Evolutionary conservation across 2,329 filamentous ascomycete species (phyloP).

Genomic region (Colletotrichum endophyticum): DNA sequence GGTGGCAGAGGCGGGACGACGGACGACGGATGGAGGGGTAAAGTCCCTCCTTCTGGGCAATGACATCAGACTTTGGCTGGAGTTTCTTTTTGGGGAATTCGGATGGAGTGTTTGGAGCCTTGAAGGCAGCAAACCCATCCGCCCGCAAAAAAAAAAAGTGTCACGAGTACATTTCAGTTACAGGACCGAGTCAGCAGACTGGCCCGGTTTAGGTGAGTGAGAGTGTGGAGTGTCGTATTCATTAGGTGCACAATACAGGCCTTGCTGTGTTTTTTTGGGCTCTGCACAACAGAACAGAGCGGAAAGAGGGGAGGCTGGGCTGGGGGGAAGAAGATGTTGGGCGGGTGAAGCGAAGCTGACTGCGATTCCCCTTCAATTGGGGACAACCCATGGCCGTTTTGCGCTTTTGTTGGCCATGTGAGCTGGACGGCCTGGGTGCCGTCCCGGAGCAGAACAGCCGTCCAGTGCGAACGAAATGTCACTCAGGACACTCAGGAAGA

Average conservation of each 20-base stretch:
- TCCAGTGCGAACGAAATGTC: neutral
- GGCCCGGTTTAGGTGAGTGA: neutral
- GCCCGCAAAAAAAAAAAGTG: neutral
- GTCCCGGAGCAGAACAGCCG: neutral
- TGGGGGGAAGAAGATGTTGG: neutral
- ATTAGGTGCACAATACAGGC: constrained; percentile 1
- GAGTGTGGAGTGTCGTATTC: constrained; percentile 13
- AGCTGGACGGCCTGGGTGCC: neutral
- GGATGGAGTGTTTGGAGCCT: neutral
- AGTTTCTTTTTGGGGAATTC: neutral
- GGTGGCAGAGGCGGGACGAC: neutral
- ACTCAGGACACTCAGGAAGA: neutral
- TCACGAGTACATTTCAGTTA: constrained; percentile 16
- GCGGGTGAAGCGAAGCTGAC: neutral
- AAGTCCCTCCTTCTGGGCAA: neutral
- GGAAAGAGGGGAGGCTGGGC: neutral
- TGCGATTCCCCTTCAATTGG: neutral
- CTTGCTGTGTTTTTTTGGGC: neutral
- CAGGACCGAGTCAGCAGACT: constrained; percentile 15
- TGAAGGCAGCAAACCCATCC: neutral
- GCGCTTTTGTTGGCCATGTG: neutral
- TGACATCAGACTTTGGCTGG: neutral
- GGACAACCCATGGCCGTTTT: neutral
- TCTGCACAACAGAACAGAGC: neutral
- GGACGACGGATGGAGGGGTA: neutral